phyloP scores from a whole-genome alignment of 768 basidiomycete genomes.

The Kockovaella imperatae region DNA sequence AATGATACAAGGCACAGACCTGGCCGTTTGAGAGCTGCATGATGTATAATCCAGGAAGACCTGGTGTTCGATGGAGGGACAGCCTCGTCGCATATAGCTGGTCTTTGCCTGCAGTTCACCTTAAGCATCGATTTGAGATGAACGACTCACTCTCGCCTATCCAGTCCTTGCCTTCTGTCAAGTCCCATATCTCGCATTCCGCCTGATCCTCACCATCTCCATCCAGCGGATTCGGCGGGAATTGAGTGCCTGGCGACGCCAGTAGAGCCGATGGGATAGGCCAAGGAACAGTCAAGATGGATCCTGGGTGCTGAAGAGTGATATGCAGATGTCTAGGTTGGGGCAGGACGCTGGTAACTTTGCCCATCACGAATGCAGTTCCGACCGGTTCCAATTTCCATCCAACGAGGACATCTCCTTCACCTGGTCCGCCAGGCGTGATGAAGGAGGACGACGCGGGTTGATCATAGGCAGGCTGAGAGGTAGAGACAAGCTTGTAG shows the following conservation, averaged over 20 bases:
- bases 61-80: constrained; percentile 14
- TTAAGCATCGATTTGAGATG: neutral
- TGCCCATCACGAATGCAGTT: constrained; percentile 32
- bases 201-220: constrained; percentile 29
- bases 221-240: constrained; percentile 35
- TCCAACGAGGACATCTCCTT: constrained; percentile 31
- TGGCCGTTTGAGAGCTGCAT: constrained; percentile 22
- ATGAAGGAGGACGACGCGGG: constrained; percentile 9
- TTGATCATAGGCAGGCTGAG: constrained; percentile 38
- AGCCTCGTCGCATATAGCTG: constrained; percentile 9
- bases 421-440: constrained; percentile 31
- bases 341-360: constrained; percentile 15
- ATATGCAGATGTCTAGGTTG: constrained; percentile 27
- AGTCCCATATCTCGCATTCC: constrained; percentile 35
- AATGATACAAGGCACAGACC: constrained; percentile 24
- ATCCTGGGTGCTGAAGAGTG: constrained; percentile 22
- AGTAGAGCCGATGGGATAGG: constrained; percentile 29
- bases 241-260: constrained; percentile 16
- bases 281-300: constrained; percentile 27
- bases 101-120: neutral
- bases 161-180: constrained; percentile 21
- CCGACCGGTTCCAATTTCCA: constrained; percentile 16
- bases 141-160: constrained; percentile 4
- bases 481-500: constrained; percentile 54
- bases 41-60: constrained; percentile 24